Conservation (phyloP, 2,329 filamentous ascomycete genomes). For the Neofusicoccum umdonicola region DNA sequence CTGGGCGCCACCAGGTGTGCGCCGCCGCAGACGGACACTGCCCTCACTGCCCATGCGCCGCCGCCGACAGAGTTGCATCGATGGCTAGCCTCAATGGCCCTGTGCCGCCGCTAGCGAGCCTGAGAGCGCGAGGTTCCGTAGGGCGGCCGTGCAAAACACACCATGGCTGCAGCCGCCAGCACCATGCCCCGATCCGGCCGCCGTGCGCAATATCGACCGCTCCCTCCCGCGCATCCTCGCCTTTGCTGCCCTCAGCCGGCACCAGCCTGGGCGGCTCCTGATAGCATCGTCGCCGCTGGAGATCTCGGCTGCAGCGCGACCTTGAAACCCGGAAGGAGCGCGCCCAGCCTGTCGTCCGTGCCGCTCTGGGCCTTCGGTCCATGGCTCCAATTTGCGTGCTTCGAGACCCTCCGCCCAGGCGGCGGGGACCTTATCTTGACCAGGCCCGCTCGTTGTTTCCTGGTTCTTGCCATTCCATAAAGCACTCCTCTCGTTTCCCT, state of each 20-base stretch:
- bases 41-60: not conserved
- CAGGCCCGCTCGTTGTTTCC: not conserved
- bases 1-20: not conserved
- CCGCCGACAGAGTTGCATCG: not conserved
- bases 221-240: not conserved
- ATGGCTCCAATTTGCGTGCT: not conserved
- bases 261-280: not conserved
- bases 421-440: not conserved
- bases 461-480: not conserved
- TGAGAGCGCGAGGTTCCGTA: not conserved
- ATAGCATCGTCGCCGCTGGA: not conserved
- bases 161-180: not conserved
- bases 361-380: constrained; percentile 1
- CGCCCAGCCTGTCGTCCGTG: not conserved
- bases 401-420: not conserved
- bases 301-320: not conserved
- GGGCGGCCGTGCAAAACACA: not conserved
- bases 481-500: not conserved
- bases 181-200: not conserved
- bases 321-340: not conserved
- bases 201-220: not conserved
- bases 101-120: not conserved
- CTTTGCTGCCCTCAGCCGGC: not conserved
- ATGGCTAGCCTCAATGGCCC: not conserved
- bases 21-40: not conserved